phyloP scores from a whole-genome alignment of 805 yeast species.

The Diddensiella transvaalensis region DNA sequence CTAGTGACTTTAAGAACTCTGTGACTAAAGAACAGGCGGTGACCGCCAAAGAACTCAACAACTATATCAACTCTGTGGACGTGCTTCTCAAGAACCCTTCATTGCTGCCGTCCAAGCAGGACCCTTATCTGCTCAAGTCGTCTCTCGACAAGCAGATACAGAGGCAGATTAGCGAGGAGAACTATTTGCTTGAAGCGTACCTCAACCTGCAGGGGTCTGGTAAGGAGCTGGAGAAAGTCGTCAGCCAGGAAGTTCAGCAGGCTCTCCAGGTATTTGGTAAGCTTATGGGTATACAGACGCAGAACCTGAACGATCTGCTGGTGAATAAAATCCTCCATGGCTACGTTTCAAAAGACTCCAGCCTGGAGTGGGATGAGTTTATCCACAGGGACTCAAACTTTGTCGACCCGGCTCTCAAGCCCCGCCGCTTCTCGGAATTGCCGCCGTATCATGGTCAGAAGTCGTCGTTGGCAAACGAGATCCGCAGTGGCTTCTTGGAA shows the following conservation, averaged over 20 bases:
- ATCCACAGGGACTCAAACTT: slow-evolving; percentile 69
- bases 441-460: slow-evolving; percentile 57
- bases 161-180: slow-evolving; percentile 77
- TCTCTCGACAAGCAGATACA: slow-evolving; percentile 72
- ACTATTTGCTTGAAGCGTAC: slow-evolving; percentile 83
- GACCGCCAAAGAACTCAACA: slow-evolving; percentile 54
- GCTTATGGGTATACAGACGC: slow-evolving; percentile 47
- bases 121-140: slow-evolving; percentile 76
- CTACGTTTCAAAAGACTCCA: slow-evolving; percentile 71
- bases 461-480: slow-evolving; percentile 63
- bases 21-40: slow-evolving; percentile 65
- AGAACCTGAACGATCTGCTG: slow-evolving; percentile 40
- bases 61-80: slow-evolving; percentile 61
- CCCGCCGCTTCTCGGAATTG: slow-evolving; percentile 59
- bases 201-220: slow-evolving; percentile 84
- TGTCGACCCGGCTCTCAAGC: slow-evolving; percentile 57
- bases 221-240: slow-evolving; percentile 81
- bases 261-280: slow-evolving; percentile 71
- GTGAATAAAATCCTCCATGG: slow-evolving; percentile 72
- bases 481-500: slow-evolving; percentile 79
- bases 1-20: slow-evolving; percentile 79
- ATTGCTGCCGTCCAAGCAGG: slow-evolving; percentile 52
- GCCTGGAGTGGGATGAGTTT: slow-evolving; percentile 86
- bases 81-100: slow-evolving; percentile 47
- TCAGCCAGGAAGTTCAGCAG: slow-evolving; percentile 80